Conservation (phyloP, 768 basidiomycete species). For the Pleurotus salmoneostramineus region DNA sequence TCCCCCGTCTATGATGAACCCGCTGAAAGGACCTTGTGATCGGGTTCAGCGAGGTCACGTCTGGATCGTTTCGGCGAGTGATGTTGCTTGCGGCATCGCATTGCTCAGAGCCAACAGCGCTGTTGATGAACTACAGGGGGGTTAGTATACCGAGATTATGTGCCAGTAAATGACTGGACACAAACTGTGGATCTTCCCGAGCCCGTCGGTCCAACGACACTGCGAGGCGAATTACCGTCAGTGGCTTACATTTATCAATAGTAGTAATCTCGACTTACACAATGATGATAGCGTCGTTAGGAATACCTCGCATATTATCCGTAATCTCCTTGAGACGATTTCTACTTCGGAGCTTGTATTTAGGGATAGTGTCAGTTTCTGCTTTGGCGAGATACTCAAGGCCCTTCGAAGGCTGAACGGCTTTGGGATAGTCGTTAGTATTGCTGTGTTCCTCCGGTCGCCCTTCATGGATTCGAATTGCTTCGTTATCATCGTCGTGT, state of each 20-base stretch:
- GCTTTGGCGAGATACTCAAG: no score
- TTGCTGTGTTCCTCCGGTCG: no score
- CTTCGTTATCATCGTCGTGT: no score
- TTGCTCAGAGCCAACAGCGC: not conserved
- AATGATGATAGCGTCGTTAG: not conserved
- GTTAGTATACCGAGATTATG: not conserved
- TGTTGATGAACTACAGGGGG: not conserved
- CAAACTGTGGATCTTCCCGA: not conserved
- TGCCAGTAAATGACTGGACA: not conserved
- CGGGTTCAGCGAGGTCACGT: not conserved
- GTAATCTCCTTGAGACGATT: not conserved
- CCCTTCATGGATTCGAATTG: no score
- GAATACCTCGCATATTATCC: not conserved
- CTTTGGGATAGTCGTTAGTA: no score
- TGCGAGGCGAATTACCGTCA: not conserved
- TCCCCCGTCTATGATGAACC: slow-evolving; percentile 7
- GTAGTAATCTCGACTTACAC: not conserved
- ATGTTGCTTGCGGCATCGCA: not conserved
- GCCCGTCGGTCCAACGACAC: not conserved
- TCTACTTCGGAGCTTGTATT: no score
- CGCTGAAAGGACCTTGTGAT: not conserved
- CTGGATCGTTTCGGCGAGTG: no score
- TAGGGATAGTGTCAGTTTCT: no score
- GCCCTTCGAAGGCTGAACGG: no score
- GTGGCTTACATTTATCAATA: no score